Percentiles rank a stretch among this genome's conserved stretches.
These are phyloP conservation scores for Pyrenochaeta sp. DNA, from an alignment of 2,329 filamentous ascomycete genomes.

Conservation along the genomic window DNA sequence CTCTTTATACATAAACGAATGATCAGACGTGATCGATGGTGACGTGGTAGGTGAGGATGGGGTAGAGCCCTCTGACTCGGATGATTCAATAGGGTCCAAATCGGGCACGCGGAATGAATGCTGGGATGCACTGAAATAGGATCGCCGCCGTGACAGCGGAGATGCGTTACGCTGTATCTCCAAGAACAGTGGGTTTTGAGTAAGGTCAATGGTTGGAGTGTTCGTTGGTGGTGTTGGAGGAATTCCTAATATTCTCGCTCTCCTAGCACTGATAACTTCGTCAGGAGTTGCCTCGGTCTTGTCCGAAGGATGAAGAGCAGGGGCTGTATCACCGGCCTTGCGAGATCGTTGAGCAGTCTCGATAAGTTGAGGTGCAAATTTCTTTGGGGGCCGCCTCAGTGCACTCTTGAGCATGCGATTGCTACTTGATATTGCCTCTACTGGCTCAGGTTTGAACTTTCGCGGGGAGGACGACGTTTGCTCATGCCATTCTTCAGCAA, in stretches of 20 bases:
- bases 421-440: slow-evolving; percentile 35
- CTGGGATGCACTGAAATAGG: slow-evolving; percentile 51
- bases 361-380: slow-evolving; percentile 81
- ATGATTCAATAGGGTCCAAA: slow-evolving; percentile 68
- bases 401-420: slow-evolving; percentile 19
- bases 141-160: slow-evolving; percentile 40
- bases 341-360: slow-evolving; percentile 79
- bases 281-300: slow-evolving; percentile 76
- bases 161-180: slow-evolving; percentile 48
- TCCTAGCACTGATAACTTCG: slow-evolving; percentile 32
- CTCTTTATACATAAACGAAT: slow-evolving; percentile 60
- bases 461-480: slow-evolving; percentile 24
- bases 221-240: slow-evolving; percentile 57
- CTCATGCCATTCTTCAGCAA: slow-evolving; percentile 36
- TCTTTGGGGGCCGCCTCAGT: slow-evolving; percentile 49
- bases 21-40: slow-evolving; percentile 58
- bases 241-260: slow-evolving; percentile 55
- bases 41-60: slow-evolving; percentile 57
- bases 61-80: slow-evolving; percentile 62
- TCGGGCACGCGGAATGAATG: slow-evolving; percentile 69
- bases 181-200: slow-evolving; percentile 44
- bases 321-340: slow-evolving; percentile 69
- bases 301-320: slow-evolving; percentile 70
- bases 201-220: slow-evolving; percentile 41
- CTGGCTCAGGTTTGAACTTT: slow-evolving; percentile 40